phyloP scores from a whole-genome alignment of 225 moss, liverwort and hornwort genomes.

The Neckera pumila region DNA sequence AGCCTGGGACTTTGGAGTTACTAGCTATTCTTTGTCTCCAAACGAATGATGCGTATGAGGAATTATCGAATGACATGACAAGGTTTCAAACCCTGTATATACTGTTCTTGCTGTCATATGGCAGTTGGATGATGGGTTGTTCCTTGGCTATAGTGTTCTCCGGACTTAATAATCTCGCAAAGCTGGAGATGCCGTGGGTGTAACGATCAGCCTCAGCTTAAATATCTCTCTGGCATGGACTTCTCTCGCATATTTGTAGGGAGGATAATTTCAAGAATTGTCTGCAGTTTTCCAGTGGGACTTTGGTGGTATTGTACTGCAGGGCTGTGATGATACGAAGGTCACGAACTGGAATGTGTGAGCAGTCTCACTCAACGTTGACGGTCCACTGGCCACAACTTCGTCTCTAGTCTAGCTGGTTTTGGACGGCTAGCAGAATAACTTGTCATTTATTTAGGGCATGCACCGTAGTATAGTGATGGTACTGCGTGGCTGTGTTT shows the following conservation, averaged over 20 bases:
- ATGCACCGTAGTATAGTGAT: not conserved
- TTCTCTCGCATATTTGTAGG: not conserved
- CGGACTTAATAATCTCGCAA: not conserved
- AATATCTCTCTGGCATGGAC: not conserved
- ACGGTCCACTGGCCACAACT: not conserved
- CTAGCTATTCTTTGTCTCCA: conserved; percentile 3
- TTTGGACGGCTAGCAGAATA: not conserved
- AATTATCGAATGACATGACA: not conserved
- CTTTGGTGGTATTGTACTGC: not conserved
- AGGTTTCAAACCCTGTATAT: not conserved
- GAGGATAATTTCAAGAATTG: not conserved
- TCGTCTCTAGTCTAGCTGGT: not conserved
- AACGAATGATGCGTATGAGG: not conserved
- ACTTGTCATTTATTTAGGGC: not conserved
- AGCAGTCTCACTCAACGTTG: not conserved
- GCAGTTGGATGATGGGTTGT: not conserved
- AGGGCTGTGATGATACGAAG: not conserved
- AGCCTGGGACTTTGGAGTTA: conserved; percentile 45
- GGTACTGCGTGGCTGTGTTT: not conserved
- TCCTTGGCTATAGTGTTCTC: not conserved
- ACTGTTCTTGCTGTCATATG: not conserved
- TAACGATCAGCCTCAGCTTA: not conserved
- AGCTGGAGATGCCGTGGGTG: not conserved
- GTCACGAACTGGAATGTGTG: not conserved
- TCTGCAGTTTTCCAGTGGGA: not conserved